These are phyloP conservation scores for Pythium dissimile DNA, from an alignment of 352 stramenopile species.

Conservation along the genomic window DNA sequence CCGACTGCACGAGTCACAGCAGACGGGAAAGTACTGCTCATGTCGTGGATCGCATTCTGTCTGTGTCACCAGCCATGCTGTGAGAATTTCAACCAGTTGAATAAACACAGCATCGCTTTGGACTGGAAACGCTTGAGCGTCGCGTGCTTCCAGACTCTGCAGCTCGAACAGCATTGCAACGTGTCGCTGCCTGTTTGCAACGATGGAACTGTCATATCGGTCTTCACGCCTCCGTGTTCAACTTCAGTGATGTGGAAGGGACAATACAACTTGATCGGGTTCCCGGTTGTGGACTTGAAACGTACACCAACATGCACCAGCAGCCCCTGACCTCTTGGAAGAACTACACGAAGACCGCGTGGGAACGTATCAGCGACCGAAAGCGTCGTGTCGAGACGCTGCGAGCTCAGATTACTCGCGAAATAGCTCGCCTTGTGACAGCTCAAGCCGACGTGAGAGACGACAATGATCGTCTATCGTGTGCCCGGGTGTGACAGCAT, in stretches of 20 bases:
- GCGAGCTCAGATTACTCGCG: background rate
- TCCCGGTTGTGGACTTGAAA: too few species aligned
- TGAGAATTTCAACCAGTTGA: background rate
- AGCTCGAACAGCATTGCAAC: background rate
- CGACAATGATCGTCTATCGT: too few species aligned
- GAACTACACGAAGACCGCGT: too few species aligned
- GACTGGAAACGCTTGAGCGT: constrained; percentile 3
- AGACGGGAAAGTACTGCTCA: constrained; percentile 2
- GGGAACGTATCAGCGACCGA: too few species aligned
- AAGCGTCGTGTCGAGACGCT: background rate
- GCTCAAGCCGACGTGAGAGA: background rate
- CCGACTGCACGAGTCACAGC: background rate
- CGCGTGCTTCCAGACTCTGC: background rate
- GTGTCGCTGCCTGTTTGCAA: background rate
- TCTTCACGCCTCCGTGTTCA: background rate
- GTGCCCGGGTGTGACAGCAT: too few species aligned
- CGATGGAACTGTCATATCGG: background rate
- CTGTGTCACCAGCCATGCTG: constrained; percentile 2
- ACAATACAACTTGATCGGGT: background rate
- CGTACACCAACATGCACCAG: too few species aligned
- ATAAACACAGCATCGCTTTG: background rate
- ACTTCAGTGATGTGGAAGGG: background rate
- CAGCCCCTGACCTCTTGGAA: too few species aligned
- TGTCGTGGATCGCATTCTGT: constrained; percentile 2
- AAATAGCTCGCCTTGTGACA: background rate